Evolutionary conservation across 2,329 filamentous ascomycete species (phyloP).

Genomic region (Rhynchosporium secalis): DNA sequence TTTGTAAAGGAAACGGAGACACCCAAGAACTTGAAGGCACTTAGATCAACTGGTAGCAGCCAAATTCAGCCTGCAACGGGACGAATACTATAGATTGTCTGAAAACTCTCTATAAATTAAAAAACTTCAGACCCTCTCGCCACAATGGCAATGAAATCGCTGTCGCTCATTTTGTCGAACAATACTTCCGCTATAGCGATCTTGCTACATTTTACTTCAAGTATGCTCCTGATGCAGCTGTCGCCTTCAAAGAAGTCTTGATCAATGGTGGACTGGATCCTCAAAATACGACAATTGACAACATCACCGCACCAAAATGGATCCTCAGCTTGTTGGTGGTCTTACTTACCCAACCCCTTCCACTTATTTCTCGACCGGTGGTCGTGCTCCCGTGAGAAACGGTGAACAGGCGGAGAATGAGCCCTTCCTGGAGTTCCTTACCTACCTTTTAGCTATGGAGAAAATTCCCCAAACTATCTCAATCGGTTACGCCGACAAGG

Average conservation of each 20-base stretch:
- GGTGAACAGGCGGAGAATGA: conserved; percentile 60
- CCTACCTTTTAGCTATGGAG: conserved; percentile 51
- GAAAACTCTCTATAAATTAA: conserved; percentile 37
- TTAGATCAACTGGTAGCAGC: background rate
- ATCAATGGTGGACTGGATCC: conserved; percentile 45
- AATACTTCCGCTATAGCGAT: conserved; percentile 42
- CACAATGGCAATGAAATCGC: conserved; percentile 31
- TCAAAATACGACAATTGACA: conserved; percentile 40
- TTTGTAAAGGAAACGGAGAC: conserved; percentile 6
- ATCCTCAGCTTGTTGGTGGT: conserved; percentile 54
- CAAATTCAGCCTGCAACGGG: conserved; percentile 35
- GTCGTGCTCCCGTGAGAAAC: conserved; percentile 47
- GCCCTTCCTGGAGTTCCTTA: conserved; percentile 62
- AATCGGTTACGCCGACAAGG: conserved; percentile 66
- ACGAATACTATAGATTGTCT: conserved; percentile 40
- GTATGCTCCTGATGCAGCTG: conserved; percentile 46
- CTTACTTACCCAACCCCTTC: conserved; percentile 54
- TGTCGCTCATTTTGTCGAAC: conserved; percentile 36
- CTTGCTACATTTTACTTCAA: conserved; percentile 46
- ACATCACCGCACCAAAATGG: conserved; percentile 54
- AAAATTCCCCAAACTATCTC: conserved; percentile 60
- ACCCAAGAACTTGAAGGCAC: background rate
- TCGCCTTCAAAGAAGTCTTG: conserved; percentile 42
- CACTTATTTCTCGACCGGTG: conserved; percentile 55
- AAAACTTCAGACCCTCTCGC: conserved; percentile 18